A percentile compares a stretch with the other conserved stretches of the same genome.
Conservation (phyloP, 257 asterid species). For the Penstemon newberryi region DNA sequence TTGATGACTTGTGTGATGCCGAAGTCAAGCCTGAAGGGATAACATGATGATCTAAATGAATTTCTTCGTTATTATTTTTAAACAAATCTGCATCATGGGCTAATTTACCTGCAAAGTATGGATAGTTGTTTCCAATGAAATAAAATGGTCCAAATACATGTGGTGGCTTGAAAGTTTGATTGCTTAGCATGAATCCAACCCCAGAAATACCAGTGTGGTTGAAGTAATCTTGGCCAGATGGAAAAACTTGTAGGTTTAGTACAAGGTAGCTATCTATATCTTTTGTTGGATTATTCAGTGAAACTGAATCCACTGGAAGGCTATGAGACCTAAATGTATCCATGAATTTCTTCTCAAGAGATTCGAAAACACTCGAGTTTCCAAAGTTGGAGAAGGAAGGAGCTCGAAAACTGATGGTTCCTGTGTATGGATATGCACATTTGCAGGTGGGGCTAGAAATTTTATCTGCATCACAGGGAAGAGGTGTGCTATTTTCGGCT, state of each 20-base stretch:
- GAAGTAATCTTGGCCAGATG: conserved; percentile 52
- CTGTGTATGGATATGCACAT: conserved; percentile 77
- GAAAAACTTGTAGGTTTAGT: conserved; percentile 60
- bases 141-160: conserved; percentile 63
- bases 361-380: conserved; percentile 38
- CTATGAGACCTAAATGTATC: conserved; percentile 36
- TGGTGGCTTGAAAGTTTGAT: conserved; percentile 86
- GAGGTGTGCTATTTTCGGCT: conserved; percentile 44
- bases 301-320: conserved; percentile 77
- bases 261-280: conserved; percentile 47
- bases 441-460: conserved; percentile 66
- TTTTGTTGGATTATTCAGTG: conserved; percentile 56
- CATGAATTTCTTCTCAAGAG: conserved; percentile 48
- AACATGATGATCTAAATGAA: not conserved
- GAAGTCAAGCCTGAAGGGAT: conserved; percentile 33
- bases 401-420: conserved; percentile 62
- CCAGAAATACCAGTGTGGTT: conserved; percentile 57
- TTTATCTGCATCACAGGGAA: conserved; percentile 43
- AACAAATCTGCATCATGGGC: conserved; percentile 11
- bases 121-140: conserved; percentile 49
- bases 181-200: conserved; percentile 68
- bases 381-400: conserved; percentile 75
- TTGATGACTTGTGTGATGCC: conserved; percentile 40
- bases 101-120: conserved; percentile 51
- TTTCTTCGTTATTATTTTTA: not conserved